Percentiles rank a stretch among this genome's conserved stretches.
These are phyloP conservation scores for Phalaenopsis equestris DNA, from an alignment of 106 monocot genomes.

Conservation along the genomic window DNA sequence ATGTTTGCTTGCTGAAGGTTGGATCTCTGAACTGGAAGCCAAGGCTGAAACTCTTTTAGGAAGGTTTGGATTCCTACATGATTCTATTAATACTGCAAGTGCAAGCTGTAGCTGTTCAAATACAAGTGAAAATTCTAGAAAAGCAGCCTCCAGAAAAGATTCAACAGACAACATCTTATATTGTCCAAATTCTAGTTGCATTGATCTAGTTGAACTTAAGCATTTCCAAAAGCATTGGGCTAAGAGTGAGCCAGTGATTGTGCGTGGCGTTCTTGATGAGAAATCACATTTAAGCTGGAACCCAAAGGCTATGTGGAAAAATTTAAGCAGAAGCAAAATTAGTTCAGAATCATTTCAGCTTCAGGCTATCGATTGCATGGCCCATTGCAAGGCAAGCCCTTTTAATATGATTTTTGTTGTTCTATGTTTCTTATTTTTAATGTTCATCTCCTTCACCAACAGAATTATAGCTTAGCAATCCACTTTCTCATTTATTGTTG, in stretches of 20 bases:
- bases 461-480: too few species aligned
- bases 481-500: too few species aligned
- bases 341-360: slow-evolving; percentile 14
- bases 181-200: slow-evolving; percentile 32
- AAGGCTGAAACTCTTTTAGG: slow-evolving; percentile 25
- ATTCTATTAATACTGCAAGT: neutral
- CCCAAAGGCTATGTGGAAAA: slow-evolving; percentile 44
- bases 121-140: slow-evolving; percentile 21
- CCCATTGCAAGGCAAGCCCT: slow-evolving; percentile 50
- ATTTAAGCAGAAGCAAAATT: slow-evolving; percentile 18
- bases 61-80: neutral
- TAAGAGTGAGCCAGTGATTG: slow-evolving; percentile 62
- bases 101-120: slow-evolving; percentile 18
- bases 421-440: neutral
- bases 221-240: slow-evolving; percentile 71
- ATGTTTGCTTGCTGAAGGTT: slow-evolving; percentile 21
- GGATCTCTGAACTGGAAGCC: slow-evolving; percentile 20
- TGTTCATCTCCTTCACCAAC: too few species aligned
- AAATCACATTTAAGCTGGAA: slow-evolving; percentile 51
- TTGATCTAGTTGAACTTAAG: slow-evolving; percentile 17
- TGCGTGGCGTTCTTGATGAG: slow-evolving; percentile 38
- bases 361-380: slow-evolving; percentile 56
- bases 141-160: slow-evolving; percentile 45
- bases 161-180: slow-evolving; percentile 56
- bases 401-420: neutral